Conservation (phyloP, 768 basidiomycete genomes). For the Inosperma sp. region DNA sequence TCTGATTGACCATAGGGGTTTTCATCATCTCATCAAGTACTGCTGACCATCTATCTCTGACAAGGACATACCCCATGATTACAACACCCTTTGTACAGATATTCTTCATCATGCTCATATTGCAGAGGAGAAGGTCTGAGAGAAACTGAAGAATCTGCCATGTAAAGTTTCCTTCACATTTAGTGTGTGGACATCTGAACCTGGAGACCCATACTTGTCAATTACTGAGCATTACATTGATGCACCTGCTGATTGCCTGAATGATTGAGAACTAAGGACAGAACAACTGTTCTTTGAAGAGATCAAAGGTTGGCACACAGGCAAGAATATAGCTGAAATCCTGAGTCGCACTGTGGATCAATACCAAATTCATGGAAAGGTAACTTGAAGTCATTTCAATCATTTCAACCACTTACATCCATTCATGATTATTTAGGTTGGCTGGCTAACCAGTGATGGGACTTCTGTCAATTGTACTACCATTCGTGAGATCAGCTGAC, state of each 20-base stretch:
- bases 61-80: not conserved
- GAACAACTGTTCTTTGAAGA: not conserved
- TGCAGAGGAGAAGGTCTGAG: slow-evolving; percentile 1
- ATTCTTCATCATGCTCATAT: not conserved
- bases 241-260: not conserved
- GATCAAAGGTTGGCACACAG: not conserved
- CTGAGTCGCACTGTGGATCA: slow-evolving; percentile 7
- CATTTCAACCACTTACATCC: too few relatives aligned
- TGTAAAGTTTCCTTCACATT: slow-evolving; percentile 13
- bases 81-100: not conserved
- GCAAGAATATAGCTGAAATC: not conserved
- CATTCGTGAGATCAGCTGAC: too few relatives aligned
- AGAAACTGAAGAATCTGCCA: slow-evolving; percentile 1
- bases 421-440: too few relatives aligned
- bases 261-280: not conserved
- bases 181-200: slow-evolving; percentile 15
- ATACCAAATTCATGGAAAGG: slow-evolving; percentile 8
- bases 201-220: slow-evolving; percentile 11
- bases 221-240: slow-evolving; percentile 14
- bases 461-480: too few relatives aligned
- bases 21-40: not conserved
- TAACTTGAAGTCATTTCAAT: too few relatives aligned
- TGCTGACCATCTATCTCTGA: not conserved
- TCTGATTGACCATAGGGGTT: not conserved
- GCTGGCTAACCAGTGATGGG: too few relatives aligned